Conservation (phyloP, 2,329 filamentous ascomycete species). For the Paecilomyces fulvus region DNA sequence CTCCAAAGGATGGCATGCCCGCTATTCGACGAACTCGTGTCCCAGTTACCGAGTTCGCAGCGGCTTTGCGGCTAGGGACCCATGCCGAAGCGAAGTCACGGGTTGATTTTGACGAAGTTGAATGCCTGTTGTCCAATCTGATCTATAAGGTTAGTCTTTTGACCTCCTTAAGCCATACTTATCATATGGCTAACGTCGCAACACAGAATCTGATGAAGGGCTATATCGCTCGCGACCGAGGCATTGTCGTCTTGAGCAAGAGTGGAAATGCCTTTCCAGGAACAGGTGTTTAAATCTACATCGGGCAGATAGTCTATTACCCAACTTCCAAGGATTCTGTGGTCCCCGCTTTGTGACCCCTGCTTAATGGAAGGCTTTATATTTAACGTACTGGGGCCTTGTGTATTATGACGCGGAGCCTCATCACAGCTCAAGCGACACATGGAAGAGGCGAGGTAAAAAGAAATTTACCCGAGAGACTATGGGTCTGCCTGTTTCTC, state of each 20-base stretch:
- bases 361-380: too few species aligned
- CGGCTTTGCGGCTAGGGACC: slow-evolving; percentile 69
- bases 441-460: not conserved
- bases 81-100: slow-evolving; percentile 42
- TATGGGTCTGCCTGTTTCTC: not conserved
- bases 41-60: slow-evolving; percentile 73
- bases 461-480: not conserved
- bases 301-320: not conserved
- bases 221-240: slow-evolving; percentile 86
- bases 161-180: not conserved
- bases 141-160: slow-evolving; percentile 76
- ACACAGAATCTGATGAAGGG: slow-evolving; percentile 89
- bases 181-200: slow-evolving; percentile 10
- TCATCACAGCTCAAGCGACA: not conserved
- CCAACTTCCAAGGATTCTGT: not conserved
- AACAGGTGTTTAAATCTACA: slow-evolving; percentile 54
- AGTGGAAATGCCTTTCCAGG: slow-evolving; percentile 79
- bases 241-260: slow-evolving; percentile 88
- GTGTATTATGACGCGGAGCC: not conserved
- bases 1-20: slow-evolving; percentile 59
- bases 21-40: slow-evolving; percentile 63
- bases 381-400: not conserved
- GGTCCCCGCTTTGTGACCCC: not conserved
- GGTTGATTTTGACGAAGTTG: slow-evolving; percentile 84
- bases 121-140: slow-evolving; percentile 90